Conservation (phyloP, 345 rosid species). For the Adansonia digitata region DNA sequence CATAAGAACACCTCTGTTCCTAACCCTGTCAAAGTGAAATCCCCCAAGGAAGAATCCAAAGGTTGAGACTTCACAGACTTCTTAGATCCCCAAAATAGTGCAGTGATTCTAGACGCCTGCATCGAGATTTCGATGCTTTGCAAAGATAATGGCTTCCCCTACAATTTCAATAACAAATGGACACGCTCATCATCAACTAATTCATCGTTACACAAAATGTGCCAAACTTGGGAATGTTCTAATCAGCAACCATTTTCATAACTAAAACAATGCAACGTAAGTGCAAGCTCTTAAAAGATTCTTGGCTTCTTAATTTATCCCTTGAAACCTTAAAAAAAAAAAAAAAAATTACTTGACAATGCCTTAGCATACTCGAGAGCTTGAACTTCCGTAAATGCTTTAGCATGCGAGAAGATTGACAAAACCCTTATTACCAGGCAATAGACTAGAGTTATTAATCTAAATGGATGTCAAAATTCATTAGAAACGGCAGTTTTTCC, state of each 20-base stretch:
- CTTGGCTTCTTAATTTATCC: neutral
- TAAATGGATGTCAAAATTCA: neutral
- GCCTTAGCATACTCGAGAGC: neutral
- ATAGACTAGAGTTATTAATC: neutral
- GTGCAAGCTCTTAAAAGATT: neutral
- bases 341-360: neutral
- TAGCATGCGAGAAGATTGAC: neutral
- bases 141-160: slow-evolving; percentile 40
- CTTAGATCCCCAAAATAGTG: slow-evolving; percentile 75
- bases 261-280: neutral
- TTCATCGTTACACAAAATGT: neutral
- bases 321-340: neutral
- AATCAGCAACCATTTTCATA: neutral
- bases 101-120: slow-evolving; percentile 33
- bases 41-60: slow-evolving; percentile 42
- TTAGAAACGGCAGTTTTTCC: neutral
- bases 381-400: too few relatives aligned
- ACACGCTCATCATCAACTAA: neutral
- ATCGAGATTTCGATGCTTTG: slow-evolving; percentile 20
- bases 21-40: slow-evolving; percentile 45
- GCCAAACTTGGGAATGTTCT: neutral
- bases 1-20: slow-evolving; percentile 50
- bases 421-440: too few relatives aligned
- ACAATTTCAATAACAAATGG: slow-evolving; percentile 8
- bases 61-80: slow-evolving; percentile 44